Base-by-base conservation (phyloP, 2,329 filamentous ascomycete genomes). In the Diplodia seriata region DNA sequence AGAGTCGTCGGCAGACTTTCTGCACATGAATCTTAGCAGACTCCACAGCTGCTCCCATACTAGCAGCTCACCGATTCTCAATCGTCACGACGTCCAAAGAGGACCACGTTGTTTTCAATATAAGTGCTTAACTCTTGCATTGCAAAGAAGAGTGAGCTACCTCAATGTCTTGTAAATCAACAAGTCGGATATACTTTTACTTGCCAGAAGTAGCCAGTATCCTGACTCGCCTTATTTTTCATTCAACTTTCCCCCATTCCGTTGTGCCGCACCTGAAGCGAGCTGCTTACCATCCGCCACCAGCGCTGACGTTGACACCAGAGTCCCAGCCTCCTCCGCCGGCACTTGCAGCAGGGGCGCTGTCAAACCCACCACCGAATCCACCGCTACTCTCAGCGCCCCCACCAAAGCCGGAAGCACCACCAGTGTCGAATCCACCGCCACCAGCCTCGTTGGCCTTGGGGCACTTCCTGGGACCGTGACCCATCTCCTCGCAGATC, bases 401-500 rank as follows among this genome's bases (percentile, higher is more conserved):
- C 5, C 53, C 69, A 31, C 47, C 59, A 8, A 61, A 59, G 26
- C 67, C 71, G 33, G 47, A 66, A 62, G 12, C 62, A 67, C 50
- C 57, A 20, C 47, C 55, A 6, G 18, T 23, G 14, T 59, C 62
- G 23, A 66, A 61, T 11, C 40, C 59, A 26, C 57, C 65, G 49
- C 65, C 26, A 26, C 3, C 72, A 23, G 54, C 67, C 15, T 67
- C 72, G n/a, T 75, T 74, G 14, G 71, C 70, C 18, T 73, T 70
- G 15, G 74, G 68, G 74, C 78, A 80, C 67, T 75, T 76, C 76
- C 76, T 66, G 54, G 33, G 23, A 15, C 53, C 68, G 40, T 69
- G 62, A 8, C 68, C 68, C 47, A 50, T 62, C 55, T 67, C 63
- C 8, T 54, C 53, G 70, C 84, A 85, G 75, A 83, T 82, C 67